These are phyloP conservation scores for Cephalotrichum gorgonifer DNA, from an alignment of 2,329 filamentous ascomycete species.

Conservation along the genomic window DNA sequence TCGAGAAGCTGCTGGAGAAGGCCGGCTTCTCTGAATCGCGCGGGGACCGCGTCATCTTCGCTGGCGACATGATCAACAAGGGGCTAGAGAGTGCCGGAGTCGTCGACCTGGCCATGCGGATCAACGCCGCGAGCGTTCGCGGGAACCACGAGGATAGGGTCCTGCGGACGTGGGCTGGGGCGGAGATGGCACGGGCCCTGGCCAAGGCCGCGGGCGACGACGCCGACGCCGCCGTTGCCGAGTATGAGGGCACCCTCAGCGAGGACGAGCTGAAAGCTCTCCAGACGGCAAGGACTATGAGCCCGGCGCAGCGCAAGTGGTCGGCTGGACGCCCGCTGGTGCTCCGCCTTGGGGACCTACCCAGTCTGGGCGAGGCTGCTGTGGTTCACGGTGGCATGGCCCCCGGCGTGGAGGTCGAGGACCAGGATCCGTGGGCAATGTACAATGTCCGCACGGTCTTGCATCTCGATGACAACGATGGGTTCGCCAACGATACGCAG, in stretches of 20 bases:
- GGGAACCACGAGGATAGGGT: slow-evolving; percentile 90
- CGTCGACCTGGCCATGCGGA: slow-evolving; percentile 59
- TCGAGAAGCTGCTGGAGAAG: slow-evolving; percentile 56
- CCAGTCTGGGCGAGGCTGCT: slow-evolving; percentile 35
- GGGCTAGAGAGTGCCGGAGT: slow-evolving; percentile 75
- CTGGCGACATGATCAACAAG: slow-evolving; percentile 76
- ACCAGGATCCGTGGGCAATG: slow-evolving; percentile 66
- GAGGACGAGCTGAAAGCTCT: slow-evolving; percentile 32
- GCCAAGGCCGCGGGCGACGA: slow-evolving; percentile 35
- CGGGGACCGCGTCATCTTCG: slow-evolving; percentile 62
- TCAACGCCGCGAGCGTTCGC: slow-evolving; percentile 71
- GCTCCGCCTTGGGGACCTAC: slow-evolving; percentile 55
- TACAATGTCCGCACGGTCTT: slow-evolving; percentile 89
- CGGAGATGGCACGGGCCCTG: slow-evolving; percentile 18
- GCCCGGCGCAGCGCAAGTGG: slow-evolving; percentile 54
- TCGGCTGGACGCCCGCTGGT: slow-evolving; percentile 67
- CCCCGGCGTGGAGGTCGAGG: slow-evolving; percentile 58
- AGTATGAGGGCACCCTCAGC: slow-evolving; percentile 10
- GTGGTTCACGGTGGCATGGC: slow-evolving; percentile 82
- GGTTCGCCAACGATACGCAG: slow-evolving; percentile 8
- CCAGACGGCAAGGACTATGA: slow-evolving; percentile 42
- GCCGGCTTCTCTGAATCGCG: slow-evolving; percentile 37
- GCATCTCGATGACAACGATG: slow-evolving; percentile 28
- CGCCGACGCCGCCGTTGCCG: slow-evolving; percentile 8
- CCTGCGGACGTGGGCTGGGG: slow-evolving; percentile 26